These are phyloP conservation scores for Aurifilum marmelostoma DNA, from an alignment of 2,329 filamentous ascomycete species.

Conservation along the genomic window DNA sequence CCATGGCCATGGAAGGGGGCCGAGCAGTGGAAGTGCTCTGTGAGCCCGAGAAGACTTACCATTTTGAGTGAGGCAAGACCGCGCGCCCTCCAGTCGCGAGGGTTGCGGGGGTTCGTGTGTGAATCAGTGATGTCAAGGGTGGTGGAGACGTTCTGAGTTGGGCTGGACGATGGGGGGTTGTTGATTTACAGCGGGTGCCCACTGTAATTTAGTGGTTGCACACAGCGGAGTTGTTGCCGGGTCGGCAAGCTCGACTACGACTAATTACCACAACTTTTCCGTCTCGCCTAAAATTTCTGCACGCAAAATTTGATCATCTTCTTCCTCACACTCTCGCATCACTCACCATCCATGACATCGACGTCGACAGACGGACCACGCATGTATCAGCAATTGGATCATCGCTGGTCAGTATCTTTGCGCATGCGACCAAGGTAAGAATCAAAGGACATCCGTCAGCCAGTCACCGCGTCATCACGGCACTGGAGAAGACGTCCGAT, in stretches of 20 bases:
- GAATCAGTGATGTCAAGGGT: conserved; percentile 26
- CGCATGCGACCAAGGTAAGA: conserved; percentile 7
- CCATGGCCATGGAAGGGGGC: background rate
- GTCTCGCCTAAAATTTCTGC: conserved; percentile 23
- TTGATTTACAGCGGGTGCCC: background rate
- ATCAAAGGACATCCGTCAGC: background rate
- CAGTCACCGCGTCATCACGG: background rate
- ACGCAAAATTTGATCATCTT: background rate
- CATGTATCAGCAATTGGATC: background rate
- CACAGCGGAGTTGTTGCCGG: background rate
- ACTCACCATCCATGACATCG: background rate
- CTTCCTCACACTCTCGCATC: no score
- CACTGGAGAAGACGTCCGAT: background rate
- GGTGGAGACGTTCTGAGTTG: conserved; percentile 14
- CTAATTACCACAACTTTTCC: background rate
- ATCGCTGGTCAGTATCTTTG: background rate
- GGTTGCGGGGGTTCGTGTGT: background rate
- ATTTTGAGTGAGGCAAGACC: conserved; percentile 18
- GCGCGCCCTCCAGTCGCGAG: conserved; percentile 20
- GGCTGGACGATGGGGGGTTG: background rate
- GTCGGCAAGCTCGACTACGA: background rate
- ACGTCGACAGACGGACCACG: conserved; percentile 1
- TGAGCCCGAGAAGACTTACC: conserved; percentile 17
- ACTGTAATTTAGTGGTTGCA: background rate
- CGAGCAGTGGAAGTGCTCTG: background rate